phyloP scores from a whole-genome alignment of 2,329 filamentous ascomycete genomes.

The Fusarium neocosmosporiellum region DNA sequence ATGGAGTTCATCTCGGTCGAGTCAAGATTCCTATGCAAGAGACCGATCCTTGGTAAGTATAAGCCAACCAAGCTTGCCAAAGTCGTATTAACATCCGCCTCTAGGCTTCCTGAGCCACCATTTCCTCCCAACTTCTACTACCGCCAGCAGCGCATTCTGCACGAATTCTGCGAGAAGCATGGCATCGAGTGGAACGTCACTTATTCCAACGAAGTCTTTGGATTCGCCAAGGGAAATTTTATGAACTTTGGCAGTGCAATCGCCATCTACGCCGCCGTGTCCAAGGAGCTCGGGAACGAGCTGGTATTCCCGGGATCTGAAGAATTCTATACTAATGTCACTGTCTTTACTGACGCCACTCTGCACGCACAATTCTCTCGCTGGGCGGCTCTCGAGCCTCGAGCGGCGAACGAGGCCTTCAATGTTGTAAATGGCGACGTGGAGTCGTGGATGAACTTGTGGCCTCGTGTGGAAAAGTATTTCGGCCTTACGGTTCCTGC shows the following conservation, averaged over 20 bases:
- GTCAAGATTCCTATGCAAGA: conserved; percentile 12
- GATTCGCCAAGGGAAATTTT: conserved; percentile 19
- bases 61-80: neutral
- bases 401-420: neutral
- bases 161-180: neutral
- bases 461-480: neutral
- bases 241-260: conserved; percentile 16
- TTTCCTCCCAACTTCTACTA: conserved; percentile 27
- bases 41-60: conserved; percentile 4
- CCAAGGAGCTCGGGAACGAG: neutral
- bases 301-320: neutral
- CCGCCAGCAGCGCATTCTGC: neutral
- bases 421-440: neutral
- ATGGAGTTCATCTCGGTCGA: conserved; percentile 11
- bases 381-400: neutral
- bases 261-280: neutral
- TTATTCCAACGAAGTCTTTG: conserved; percentile 18
- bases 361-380: neutral
- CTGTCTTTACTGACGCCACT: neutral
- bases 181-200: neutral
- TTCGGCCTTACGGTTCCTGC: neutral
- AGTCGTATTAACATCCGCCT: neutral
- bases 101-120: neutral
- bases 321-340: neutral
- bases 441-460: neutral